phyloP scores from a whole-genome alignment of 1,284 basidiomycete species.

The Cutaneotrichosporon cavernicola region DNA sequence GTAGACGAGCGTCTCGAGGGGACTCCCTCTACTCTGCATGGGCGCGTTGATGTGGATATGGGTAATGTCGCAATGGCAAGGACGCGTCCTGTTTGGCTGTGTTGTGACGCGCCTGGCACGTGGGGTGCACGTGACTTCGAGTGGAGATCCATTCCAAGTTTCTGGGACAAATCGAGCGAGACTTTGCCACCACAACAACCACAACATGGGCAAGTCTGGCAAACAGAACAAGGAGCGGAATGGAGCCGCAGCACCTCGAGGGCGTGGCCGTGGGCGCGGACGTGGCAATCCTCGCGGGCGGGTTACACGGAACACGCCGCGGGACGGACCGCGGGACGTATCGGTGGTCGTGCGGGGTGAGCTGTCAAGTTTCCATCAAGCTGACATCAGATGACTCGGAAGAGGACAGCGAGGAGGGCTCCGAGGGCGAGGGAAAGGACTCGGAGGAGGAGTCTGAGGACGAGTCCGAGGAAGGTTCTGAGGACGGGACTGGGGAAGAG shows the following conservation, averaged over 20 bases:
- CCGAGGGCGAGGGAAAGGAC: neutral
- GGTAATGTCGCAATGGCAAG: neutral
- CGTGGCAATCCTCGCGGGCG: slow-evolving; percentile 15
- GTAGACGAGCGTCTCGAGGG: slow-evolving; percentile 43
- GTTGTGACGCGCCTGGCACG: slow-evolving; percentile 1
- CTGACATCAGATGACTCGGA: slow-evolving; percentile 13
- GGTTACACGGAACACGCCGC: slow-evolving; percentile 7
- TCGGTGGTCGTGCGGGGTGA: slow-evolving; percentile 16
- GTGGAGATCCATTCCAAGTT: neutral
- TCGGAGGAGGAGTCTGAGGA: slow-evolving; percentile 14
- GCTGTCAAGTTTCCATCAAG: neutral
- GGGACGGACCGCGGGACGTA: slow-evolving; percentile 16
- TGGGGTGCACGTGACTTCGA: neutral
- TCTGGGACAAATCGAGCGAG: neutral
- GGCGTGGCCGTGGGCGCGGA: slow-evolving; percentile 17
- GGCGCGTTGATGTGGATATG: neutral
- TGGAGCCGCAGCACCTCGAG: slow-evolving; percentile 5
- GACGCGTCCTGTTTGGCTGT: slow-evolving; percentile 8
- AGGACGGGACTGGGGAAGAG: slow-evolving; percentile 18
- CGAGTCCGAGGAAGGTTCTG: slow-evolving; percentile 39
- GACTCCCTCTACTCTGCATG: slow-evolving; percentile 17
- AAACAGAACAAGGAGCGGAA: slow-evolving; percentile 23
- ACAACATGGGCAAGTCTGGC: slow-evolving; percentile 26
- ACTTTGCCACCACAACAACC: neutral
- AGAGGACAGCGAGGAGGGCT: slow-evolving; percentile 5